Conservation (phyloP, 1,139 yeast species). For the Debaryomyces psychrophilus region DNA sequence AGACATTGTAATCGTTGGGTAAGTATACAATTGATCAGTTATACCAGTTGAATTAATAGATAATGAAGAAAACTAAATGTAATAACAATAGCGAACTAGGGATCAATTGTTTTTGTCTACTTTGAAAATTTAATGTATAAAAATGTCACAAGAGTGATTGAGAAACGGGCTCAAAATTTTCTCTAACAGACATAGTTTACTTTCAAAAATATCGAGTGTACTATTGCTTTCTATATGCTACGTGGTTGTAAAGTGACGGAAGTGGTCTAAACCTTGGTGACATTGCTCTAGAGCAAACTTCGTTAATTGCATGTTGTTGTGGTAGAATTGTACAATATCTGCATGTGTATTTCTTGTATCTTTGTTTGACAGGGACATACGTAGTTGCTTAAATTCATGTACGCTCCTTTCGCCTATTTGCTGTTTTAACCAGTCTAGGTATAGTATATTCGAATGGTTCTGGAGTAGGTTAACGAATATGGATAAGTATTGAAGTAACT, state of each 20-base stretch:
- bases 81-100: slow-evolving; percentile 7
- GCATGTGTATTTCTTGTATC: slow-evolving; percentile 9
- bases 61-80: background rate
- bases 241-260: background rate
- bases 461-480: slow-evolving; percentile 9
- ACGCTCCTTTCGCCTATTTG: slow-evolving; percentile 18
- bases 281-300: slow-evolving; percentile 8
- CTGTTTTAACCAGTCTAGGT: slow-evolving; percentile 15
- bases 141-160: slow-evolving; percentile 11
- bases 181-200: background rate
- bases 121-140: slow-evolving; percentile 4
- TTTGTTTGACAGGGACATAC: background rate
- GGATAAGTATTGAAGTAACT: slow-evolving; percentile 10
- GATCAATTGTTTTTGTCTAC: slow-evolving; percentile 6
- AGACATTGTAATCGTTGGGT: slow-evolving; percentile 9
- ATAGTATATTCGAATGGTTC: slow-evolving; percentile 10
- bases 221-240: slow-evolving; percentile 2
- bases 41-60: slow-evolving; percentile 5
- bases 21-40: slow-evolving; percentile 6
- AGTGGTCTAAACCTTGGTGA: background rate
- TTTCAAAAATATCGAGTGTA: background rate
- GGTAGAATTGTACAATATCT: slow-evolving; percentile 16
- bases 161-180: slow-evolving; percentile 9
- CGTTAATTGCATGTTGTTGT: slow-evolving; percentile 11
- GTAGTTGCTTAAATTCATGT: slow-evolving; percentile 13